Evolutionary conservation across 2,329 filamentous ascomycete species (phyloP), one percentile per base, ranked within the genome.

Genomic region (Talaromyces sp.): DNA sequence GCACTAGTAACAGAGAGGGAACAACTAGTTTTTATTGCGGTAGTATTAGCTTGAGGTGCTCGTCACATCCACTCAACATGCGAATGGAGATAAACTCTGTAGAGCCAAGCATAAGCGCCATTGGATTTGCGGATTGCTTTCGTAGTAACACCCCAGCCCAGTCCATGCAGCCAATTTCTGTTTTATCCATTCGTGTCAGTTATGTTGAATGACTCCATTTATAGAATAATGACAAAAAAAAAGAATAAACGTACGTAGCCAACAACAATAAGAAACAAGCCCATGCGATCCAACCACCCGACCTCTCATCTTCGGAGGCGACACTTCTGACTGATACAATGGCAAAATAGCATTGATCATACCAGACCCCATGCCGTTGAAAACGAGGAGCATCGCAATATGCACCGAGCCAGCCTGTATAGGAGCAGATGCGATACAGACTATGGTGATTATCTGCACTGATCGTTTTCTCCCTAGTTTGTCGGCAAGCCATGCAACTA

Each of bases 351-450:
- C 42, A 51, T 47, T 51, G 14, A 52, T 59, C 57, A 59, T 59
- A 10, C 18, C 42, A 23, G 27, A 51, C 18, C 57, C 57, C 14
- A 33, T 23, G 1, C 68, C 69, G 30, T 65, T 69, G 1, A 70
- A 47, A 7, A 68, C 63, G 12, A 68, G 59, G 3, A 68, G 60
- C 67, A 69, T 68, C 16, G 57, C 65, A 28, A 68, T 67, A 31
- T 68, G 63, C 30, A 65, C 64, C 8, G 67, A 65, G 3, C 61
- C 65, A 14, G 63, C 65, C 44, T 68, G 64, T 12, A 70, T 31
- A 3, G 65, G 59, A 12, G 64, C 67, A 1, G 66, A 60, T 7
- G 68, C 36, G 30, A 68, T 50, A n/a, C 60, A 63, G n/a, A 68
- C 18, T 7, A 63, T 14, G 9, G 63, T 65, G 1, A 63, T 66